Conservation (phyloP, 1,139 yeast species). For the Kodamaea sp. region DNA sequence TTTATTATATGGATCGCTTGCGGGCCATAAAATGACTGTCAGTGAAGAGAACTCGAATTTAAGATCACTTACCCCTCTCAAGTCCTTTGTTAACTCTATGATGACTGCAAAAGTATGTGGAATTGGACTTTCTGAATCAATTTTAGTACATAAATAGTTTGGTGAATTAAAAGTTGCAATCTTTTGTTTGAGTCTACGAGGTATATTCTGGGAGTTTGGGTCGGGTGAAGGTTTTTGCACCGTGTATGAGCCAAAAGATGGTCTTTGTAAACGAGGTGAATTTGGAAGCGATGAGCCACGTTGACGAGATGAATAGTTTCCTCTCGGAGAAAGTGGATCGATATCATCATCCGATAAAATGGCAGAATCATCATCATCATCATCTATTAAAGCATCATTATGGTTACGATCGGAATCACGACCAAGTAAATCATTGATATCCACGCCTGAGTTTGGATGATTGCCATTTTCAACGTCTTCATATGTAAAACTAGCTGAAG, state of each 20-base stretch:
- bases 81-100: conserved; percentile 37
- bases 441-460: conserved; percentile 7
- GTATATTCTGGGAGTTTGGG: conserved; percentile 10
- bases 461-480: conserved; percentile 44
- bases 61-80: conserved; percentile 25
- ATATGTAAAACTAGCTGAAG: conserved; percentile 42
- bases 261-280: background rate
- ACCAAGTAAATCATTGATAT: conserved; percentile 8
- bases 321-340: conserved; percentile 4
- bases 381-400: background rate
- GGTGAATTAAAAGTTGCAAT: conserved; percentile 30
- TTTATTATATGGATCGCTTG: conserved; percentile 50
- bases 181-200: conserved; percentile 11
- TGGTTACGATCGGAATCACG: conserved; percentile 6
- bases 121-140: conserved; percentile 41
- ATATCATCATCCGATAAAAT: conserved; percentile 11
- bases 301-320: no score
- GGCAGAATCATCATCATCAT: conserved; percentile 8
- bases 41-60: conserved; percentile 32
- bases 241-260: conserved; percentile 6
- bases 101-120: conserved; percentile 48
- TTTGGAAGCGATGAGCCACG: background rate
- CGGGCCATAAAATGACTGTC: conserved; percentile 50
- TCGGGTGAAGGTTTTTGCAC: conserved; percentile 6
- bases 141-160: conserved; percentile 38